Conservation (phyloP, 2,329 filamentous ascomycete species). For the Colletotrichum paranaense region DNA sequence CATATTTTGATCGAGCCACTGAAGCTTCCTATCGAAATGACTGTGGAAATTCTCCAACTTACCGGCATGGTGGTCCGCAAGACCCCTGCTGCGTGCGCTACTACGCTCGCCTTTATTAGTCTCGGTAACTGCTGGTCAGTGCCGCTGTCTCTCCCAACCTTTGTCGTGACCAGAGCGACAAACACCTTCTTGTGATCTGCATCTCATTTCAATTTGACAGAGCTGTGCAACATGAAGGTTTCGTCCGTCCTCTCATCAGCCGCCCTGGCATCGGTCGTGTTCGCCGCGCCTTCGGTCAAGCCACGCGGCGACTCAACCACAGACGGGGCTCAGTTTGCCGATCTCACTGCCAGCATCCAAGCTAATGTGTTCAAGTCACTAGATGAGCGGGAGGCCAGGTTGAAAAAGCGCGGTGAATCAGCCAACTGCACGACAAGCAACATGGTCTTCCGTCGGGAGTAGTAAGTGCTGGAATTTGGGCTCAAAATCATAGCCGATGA, state of each 20-base stretch:
- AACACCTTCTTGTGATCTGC: neutral
- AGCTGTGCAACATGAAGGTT: constrained; percentile 19
- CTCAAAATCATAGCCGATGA: neutral
- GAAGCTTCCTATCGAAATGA: constrained; percentile 3
- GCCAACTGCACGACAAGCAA: constrained; percentile 41
- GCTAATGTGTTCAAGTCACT: constrained; percentile 36
- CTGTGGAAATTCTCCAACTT: neutral
- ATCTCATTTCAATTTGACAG: neutral
- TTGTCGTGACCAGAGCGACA: neutral
- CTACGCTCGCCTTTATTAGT: neutral
- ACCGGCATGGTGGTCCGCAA: neutral
- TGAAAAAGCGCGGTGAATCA: constrained; percentile 37
- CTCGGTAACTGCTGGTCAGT: neutral
- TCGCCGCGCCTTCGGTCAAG: constrained; percentile 31
- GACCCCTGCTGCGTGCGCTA: neutral
- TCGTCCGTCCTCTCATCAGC: constrained; percentile 34
- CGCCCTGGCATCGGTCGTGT: constrained; percentile 29
- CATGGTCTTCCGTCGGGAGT: constrained; percentile 43
- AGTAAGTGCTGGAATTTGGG: constrained; percentile 38
- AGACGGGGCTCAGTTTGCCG: constrained; percentile 30
- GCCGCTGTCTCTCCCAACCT: neutral
- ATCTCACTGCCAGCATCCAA: constrained; percentile 38
- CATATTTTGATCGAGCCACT: neutral
- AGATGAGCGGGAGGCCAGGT: constrained; percentile 33
- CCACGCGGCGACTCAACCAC: constrained; percentile 25